Percentiles rank a stretch among this genome's conserved stretches.
Evolutionary conservation across 2,329 filamentous ascomycete genomes (phyloP).

Genomic region (Fusarium floridanum): DNA sequence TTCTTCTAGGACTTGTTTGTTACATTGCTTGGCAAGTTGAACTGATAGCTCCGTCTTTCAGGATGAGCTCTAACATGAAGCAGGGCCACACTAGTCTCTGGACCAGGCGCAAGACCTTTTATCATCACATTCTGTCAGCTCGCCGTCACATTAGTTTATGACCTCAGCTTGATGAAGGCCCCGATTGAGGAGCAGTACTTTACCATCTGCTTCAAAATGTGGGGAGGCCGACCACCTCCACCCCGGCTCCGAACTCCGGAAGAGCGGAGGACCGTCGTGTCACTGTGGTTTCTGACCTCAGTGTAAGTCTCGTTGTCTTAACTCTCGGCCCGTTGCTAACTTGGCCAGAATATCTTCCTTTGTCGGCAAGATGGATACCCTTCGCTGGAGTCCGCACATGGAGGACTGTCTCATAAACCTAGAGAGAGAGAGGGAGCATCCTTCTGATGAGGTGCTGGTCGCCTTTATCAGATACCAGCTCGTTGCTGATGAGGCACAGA

Average conservation of each 20-base stretch:
- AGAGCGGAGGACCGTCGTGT: slow-evolving; percentile 62
- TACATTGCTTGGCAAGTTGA: slow-evolving; percentile 59
- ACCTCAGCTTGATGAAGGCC: slow-evolving; percentile 60
- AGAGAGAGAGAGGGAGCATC: slow-evolving; percentile 58
- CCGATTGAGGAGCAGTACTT: slow-evolving; percentile 53
- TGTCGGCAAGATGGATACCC: slow-evolving; percentile 61
- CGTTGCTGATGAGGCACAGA: slow-evolving; percentile 55
- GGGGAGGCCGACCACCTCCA: slow-evolving; percentile 45
- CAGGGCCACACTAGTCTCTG: slow-evolving; percentile 56
- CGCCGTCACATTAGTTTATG: slow-evolving; percentile 58
- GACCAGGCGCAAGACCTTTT: slow-evolving; percentile 56
- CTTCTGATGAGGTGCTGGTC: slow-evolving; percentile 63
- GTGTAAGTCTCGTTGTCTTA: slow-evolving; percentile 43
- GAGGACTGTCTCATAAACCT: slow-evolving; percentile 67
- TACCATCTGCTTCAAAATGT: slow-evolving; percentile 53
- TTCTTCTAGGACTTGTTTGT: slow-evolving; percentile 64
- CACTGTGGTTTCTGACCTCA: slow-evolving; percentile 59
- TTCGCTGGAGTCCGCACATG: slow-evolving; percentile 71
- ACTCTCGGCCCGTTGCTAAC: slow-evolving; percentile 10
- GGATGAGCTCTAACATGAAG: slow-evolving; percentile 8
- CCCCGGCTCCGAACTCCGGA: slow-evolving; percentile 59
- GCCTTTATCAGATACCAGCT: slow-evolving; percentile 54
- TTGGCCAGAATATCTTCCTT: slow-evolving; percentile 51
- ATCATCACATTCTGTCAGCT: slow-evolving; percentile 59
- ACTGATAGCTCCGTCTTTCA: too few relatives aligned